Base-by-base conservation (phyloP, 176 grass and related monocot species). In the Ensete glaucum region DNA sequence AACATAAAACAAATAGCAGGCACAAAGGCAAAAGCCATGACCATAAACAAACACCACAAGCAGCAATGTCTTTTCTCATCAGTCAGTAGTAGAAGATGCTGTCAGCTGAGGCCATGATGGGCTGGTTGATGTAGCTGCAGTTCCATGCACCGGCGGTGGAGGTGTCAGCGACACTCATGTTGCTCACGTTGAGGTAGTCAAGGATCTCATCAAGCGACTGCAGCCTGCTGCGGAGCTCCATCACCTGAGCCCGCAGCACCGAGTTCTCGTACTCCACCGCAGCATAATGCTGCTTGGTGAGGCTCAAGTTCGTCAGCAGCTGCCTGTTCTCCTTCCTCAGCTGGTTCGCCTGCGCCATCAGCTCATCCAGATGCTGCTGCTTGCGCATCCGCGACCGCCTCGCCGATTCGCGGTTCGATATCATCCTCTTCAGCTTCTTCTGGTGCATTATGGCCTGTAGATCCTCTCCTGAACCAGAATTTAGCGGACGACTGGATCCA, bases 351-450 rank as follows among this genome's bases (percentile, higher is more conserved):
- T 90, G 69, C 62, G 69, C 64, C 10, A 56, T 82, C 23, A 96
- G 78, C 9, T 86, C 74, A 8, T 91, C 81, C 11, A 91, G 16
- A 9, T 83, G 86, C 3, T 82, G 75, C 55, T 88, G 92, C 77
- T 91, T 96, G 22, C 88, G 76, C 79, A 83, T 67, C 54, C 88
- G 80, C 2, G 88, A 88, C n/a, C 83, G 73, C 73, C 69, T 81
- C 1, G 92, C 92, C 0, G 92, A 96, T 71, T 81, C 86, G 0
- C 92, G 83, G 77, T 91, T 96, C 20, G 92, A 91, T 2, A 84
- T 82, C 92, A 62, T 96, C 53, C 92, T 81, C 53, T 79, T 79
- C 77, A 88, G 87, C 15, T 85, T 66, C 79, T 75, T 80, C 58
- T 82, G 79, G 15, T 95, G 78, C 85, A 88, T 88, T 72, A 70